Evolutionary conservation across 176 grass and related monocot species (phyloP), one percentile per base, ranked within the genome.

Genomic region (Thalia dealbata): DNA sequence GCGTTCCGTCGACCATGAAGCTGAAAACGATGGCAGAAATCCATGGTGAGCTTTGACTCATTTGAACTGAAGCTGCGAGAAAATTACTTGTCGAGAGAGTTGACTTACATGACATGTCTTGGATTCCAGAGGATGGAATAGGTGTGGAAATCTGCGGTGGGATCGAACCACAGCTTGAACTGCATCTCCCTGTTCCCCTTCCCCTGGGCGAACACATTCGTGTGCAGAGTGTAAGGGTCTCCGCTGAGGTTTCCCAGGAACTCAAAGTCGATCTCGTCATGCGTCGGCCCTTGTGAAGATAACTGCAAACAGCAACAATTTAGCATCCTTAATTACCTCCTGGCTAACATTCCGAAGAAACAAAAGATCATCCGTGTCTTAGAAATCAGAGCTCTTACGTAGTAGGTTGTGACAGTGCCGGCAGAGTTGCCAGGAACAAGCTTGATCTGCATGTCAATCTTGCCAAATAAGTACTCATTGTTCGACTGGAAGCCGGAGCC

Each of bases 141-240:
- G 62, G 62, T 65, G 62, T 65, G 62, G 62, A 65, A 65, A 18
- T 35, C 62, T 27, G 9, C 16, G 2, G 62, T 65, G 26, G 62
- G 62, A 65, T 65, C 62, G 16, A 65, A 65, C 62, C 62, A 65
- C 14, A 65, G 62, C 62, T 65, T 65, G 62, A 65, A 65, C 62
- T 65, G 62, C 62, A 65, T 65, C 28, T 65, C 62, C 29, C 62
- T 35, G 27, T 65, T 65, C 27, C 62, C 62, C 62, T 65, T 65
- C 16, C 62, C 62, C 29, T 65, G 62, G 1, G 62, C 35, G 27
- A 65, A 65, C 27, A 65, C 62, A 32, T 65, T 65, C 1, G 62
- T 65, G 28, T 65, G 62, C 1, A 65, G 62, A 35, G 62, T 65
- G 62, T 65, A 65, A 7, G 62, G 62, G 28, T 65, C 62, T 29